Evolutionary conservation across 2,329 filamentous ascomycete genomes (phyloP), one percentile per base, ranked within the genome.

Genomic region (Pyrenophora tritici-repentis): DNA sequence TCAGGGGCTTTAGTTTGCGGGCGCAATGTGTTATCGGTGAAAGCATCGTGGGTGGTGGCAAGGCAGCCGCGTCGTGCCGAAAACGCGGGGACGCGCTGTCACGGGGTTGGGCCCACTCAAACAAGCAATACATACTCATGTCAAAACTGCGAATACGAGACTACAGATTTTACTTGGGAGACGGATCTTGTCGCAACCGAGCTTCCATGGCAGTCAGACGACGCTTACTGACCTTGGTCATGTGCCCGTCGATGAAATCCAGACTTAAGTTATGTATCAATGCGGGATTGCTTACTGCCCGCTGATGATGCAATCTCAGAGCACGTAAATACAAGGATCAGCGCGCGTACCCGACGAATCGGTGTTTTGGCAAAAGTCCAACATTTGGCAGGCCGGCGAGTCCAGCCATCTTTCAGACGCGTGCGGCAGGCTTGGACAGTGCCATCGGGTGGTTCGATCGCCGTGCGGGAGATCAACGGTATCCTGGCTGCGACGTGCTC

Each of bases 81-180:
- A 26, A 44, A 53, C 55, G 47, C 55, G 58, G 31, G 29, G 32
- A 53, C 57, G 56, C 61, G 61, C 17, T 35, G 36, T 58, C 57
- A 59, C 57, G 55, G 32, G 54, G 39, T 7, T 17, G 26, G 10
- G 9, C 26, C 26, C 26, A 29, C 10, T 24, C 22, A 24, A 29
- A 29, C 9, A 10, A 29, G 12, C 26, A 29, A 29, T 18, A n/a
- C n/a, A n/a, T n/a, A n/a, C n/a, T n/a, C n/a, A n/a, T n/a, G n/a
- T n/a, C n/a, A n/a, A n/a, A n/a, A n/a, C n/a, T n/a, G n/a, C n/a
- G n/a, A n/a, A n/a, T n/a, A 18, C 18, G 18, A 18, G 18, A 18
- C 18, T 18, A 18, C 22, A 24, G 22, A 18, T 18, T 18, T 18
- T 5, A 26, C 24, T 2, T 6, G 6, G 24, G 2, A 8, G 24